phyloP scores from a whole-genome alignment of 495 filamentous ascomycete species.

The Diplogelasinospora grovesii region DNA sequence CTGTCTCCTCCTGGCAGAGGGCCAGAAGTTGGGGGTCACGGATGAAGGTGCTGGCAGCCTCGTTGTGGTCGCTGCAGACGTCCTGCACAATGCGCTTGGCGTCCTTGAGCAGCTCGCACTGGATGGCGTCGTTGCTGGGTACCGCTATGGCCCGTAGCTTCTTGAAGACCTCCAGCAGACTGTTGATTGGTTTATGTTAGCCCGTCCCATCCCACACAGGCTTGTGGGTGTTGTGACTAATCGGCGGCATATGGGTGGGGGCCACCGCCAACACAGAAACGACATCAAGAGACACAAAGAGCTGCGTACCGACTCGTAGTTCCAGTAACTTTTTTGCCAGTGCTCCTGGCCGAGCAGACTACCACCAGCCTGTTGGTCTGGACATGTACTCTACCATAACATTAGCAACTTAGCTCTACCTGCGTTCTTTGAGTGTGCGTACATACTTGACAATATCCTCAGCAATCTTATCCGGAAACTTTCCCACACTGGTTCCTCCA shows the following conservation, averaged over 20 bases:
- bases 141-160: constrained; percentile 65
- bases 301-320: constrained; percentile 86
- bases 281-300: neutral
- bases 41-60: constrained; percentile 58
- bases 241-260: neutral
- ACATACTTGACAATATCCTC: constrained; percentile 31
- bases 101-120: constrained; percentile 61
- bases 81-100: constrained; percentile 67
- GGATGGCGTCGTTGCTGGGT: constrained; percentile 51
- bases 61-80: constrained; percentile 66
- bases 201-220: constrained; percentile 1
- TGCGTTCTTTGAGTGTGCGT: neutral
- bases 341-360: constrained; percentile 89
- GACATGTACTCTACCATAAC: constrained; percentile 52
- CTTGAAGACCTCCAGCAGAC: constrained; percentile 50
- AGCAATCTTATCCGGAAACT: constrained; percentile 35
- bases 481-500: constrained; percentile 63
- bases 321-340: constrained; percentile 80
- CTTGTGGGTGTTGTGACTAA: neutral
- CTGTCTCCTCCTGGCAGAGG: constrained; percentile 53
- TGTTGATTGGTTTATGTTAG: constrained; percentile 10
- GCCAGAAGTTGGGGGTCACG: constrained; percentile 52
- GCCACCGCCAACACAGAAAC: neutral
- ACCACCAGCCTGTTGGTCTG: constrained; percentile 66
- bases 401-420: constrained; percentile 6